These are phyloP conservation scores for Abrus precatorius DNA, from an alignment of 306 rosid genomes.

Conservation along the genomic window DNA sequence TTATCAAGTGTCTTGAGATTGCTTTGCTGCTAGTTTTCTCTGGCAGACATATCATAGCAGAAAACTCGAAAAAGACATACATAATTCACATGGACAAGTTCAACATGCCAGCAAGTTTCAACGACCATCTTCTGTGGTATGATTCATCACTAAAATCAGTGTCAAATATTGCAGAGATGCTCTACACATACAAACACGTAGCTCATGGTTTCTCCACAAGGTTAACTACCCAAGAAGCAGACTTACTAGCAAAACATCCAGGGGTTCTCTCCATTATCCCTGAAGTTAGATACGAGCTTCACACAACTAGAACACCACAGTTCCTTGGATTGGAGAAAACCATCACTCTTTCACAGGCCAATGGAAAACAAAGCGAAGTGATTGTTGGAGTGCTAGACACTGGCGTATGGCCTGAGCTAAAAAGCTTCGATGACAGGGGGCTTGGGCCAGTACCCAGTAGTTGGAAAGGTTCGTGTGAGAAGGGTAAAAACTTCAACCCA, in stretches of 20 bases:
- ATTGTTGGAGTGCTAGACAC: slow-evolving; percentile 83
- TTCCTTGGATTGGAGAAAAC: slow-evolving; percentile 74
- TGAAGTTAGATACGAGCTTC: slow-evolving; percentile 78
- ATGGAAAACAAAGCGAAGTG: slow-evolving; percentile 58
- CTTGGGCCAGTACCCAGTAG: slow-evolving; percentile 66
- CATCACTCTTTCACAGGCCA: slow-evolving; percentile 39
- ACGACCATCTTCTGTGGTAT: slow-evolving; percentile 73
- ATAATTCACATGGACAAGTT: slow-evolving; percentile 87
- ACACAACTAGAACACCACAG: slow-evolving; percentile 89
- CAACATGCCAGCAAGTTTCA: slow-evolving; percentile 73
- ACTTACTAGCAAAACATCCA: slow-evolving; percentile 62
- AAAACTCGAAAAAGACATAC: slow-evolving; percentile 65
- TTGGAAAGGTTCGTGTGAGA: slow-evolving; percentile 91
- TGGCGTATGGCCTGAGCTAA: slow-evolving; percentile 89
- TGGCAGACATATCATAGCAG: slow-evolving; percentile 51
- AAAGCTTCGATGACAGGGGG: slow-evolving; percentile 73
- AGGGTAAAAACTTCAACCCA: slow-evolving; percentile 67
- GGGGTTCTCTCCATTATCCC: slow-evolving; percentile 75
- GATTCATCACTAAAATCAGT: slow-evolving; percentile 76
- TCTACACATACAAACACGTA: slow-evolving; percentile 76
- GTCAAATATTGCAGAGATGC: slow-evolving; percentile 75
- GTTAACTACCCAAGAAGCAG: slow-evolving; percentile 76
- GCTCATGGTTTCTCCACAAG: slow-evolving; percentile 89
- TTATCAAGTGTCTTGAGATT: slow-evolving; percentile 52
- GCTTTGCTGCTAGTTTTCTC: slow-evolving; percentile 54